phyloP scores from a whole-genome alignment of 1,139 yeast species.

The Pichia sp. region DNA sequence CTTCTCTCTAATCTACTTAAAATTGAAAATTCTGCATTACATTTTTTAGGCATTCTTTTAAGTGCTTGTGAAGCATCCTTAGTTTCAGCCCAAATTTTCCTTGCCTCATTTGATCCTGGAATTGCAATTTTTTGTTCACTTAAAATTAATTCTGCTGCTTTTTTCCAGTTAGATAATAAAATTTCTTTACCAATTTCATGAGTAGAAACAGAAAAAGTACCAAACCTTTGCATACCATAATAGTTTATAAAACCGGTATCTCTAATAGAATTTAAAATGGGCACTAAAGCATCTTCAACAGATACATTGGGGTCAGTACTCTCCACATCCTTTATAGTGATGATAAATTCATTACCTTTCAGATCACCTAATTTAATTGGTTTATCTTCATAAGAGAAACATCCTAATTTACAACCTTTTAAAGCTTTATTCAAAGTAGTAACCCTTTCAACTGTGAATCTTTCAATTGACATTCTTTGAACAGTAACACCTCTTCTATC shows the following conservation, averaged over 20 bases:
- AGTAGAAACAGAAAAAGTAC: conserved; percentile 89
- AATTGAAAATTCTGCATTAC: conserved; percentile 77
- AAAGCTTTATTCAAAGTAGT: conserved; percentile 68
- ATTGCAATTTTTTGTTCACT: conserved; percentile 79
- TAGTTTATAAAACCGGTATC: conserved; percentile 82
- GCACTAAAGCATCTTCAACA: conserved; percentile 39
- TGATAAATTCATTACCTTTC: conserved; percentile 78
- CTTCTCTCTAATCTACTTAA: conserved; percentile 49
- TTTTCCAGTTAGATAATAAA: conserved; percentile 68
- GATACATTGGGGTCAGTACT: conserved; percentile 28
- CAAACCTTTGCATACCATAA: conserved; percentile 96
- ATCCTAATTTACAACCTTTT: conserved; percentile 69
- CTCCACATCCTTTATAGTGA: conserved; percentile 69
- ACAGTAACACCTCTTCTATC: conserved; percentile 95
- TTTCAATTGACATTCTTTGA: conserved; percentile 68
- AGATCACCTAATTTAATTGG: conserved; percentile 74
- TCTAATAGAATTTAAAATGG: conserved; percentile 52
- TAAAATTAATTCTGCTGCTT: conserved; percentile 68
- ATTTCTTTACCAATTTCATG: conserved; percentile 75
- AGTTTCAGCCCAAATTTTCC: conserved; percentile 75
- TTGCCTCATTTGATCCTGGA: conserved; percentile 76
- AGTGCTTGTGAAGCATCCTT: conserved; percentile 59
- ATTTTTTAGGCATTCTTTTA: conserved; percentile 73
- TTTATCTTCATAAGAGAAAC: conserved; percentile 59
- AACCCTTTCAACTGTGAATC: conserved; percentile 71